Evolutionary conservation across 768 basidiomycete species (phyloP).

Genomic region (Lentinula sp.): DNA sequence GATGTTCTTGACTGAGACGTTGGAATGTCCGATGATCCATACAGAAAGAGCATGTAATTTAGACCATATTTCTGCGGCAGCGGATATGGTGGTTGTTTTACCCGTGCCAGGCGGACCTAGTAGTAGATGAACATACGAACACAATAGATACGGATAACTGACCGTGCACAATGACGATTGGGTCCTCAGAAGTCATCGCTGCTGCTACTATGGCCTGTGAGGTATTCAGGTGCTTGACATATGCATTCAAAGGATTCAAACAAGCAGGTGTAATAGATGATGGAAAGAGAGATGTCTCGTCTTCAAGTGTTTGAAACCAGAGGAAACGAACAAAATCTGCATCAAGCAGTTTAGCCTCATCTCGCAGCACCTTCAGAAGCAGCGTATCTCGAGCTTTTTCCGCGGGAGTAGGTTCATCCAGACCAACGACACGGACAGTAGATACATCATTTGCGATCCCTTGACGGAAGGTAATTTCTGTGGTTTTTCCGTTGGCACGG

Average conservation of each 20-base stretch:
- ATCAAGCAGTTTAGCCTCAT: constrained; percentile 18
- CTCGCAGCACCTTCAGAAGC: constrained; percentile 28
- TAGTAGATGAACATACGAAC: background rate
- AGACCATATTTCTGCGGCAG: constrained; percentile 32
- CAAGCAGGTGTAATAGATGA: background rate
- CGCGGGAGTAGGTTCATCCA: constrained; percentile 29
- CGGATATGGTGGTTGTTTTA: constrained; percentile 46
- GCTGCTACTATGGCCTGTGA: constrained; percentile 31
- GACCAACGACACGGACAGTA: constrained; percentile 35
- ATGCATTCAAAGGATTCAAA: background rate
- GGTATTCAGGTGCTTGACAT: constrained; percentile 20
- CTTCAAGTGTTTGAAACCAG: constrained; percentile 30
- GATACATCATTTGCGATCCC: constrained; percentile 14
- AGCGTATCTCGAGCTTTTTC: constrained; percentile 33
- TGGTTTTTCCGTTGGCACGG: constrained; percentile 25
- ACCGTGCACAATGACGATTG: constrained; percentile 35
- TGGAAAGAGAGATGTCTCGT: background rate
- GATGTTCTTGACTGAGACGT: constrained; percentile 46
- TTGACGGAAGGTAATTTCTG: constrained; percentile 22
- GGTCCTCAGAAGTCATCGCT: constrained; percentile 25
- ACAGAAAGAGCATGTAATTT: constrained; percentile 10
- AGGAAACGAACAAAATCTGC: constrained; percentile 29
- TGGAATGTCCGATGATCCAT: constrained; percentile 44
- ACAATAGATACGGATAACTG: background rate
- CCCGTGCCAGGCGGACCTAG: constrained; percentile 48